These are phyloP conservation scores for Nakazawaea wyomingensis DNA, from an alignment of 805 yeast genomes.

Conservation along the genomic window DNA sequence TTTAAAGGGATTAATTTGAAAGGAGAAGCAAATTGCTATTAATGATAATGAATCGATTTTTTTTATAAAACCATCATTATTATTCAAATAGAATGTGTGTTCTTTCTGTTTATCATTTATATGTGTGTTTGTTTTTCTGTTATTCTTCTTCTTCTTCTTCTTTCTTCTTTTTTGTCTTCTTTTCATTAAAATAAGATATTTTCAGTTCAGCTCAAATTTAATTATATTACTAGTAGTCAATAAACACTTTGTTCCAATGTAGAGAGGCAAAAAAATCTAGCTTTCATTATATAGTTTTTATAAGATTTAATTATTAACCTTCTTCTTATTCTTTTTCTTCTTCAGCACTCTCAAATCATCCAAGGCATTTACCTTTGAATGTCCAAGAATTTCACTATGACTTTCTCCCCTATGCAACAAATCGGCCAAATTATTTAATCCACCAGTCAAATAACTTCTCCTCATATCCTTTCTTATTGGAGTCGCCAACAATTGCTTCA, in stretches of 20 bases:
- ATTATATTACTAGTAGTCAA: too few species aligned
- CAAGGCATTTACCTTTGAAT: slow-evolving; percentile 61
- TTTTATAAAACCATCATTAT: too few species aligned
- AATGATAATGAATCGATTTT: slow-evolving; percentile 4
- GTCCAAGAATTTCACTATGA: slow-evolving; percentile 67
- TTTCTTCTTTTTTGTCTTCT: too few species aligned
- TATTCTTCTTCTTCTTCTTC: neutral
- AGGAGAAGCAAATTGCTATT: neutral
- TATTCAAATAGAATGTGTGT: neutral
- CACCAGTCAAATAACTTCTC: slow-evolving; percentile 75
- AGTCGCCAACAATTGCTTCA: slow-evolving; percentile 44
- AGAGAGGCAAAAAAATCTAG: too few species aligned
- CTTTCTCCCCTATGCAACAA: slow-evolving; percentile 55
- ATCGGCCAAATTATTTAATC: slow-evolving; percentile 72
- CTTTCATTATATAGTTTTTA: too few species aligned
- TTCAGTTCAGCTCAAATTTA: too few species aligned
- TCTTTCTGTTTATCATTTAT: neutral
- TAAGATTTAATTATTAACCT: neutral
- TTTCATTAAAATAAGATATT: too few species aligned
- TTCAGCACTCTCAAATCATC: slow-evolving; percentile 41
- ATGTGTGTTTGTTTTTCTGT: neutral
- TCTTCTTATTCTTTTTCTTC: slow-evolving; percentile 4
- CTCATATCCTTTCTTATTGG: slow-evolving; percentile 62
- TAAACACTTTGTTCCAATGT: too few species aligned
- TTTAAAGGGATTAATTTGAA: neutral